These are phyloP conservation scores for Kwoniella pini DNA, from an alignment of 768 basidiomycete species.

Conservation along the genomic window DNA sequence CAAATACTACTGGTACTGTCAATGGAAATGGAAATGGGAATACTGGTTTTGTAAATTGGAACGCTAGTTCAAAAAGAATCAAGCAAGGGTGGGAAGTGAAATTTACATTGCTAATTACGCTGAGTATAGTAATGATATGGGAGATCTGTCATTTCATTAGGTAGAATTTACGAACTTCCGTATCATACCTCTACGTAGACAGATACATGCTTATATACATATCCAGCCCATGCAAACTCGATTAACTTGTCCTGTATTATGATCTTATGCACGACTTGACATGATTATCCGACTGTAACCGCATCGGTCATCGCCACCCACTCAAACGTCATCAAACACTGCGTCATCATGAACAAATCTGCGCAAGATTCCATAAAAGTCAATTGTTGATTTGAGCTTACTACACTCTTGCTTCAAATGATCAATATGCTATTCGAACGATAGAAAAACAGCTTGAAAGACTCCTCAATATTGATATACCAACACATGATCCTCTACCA, in stretches of 20 bases:
- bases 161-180: too few relatives aligned
- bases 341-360: slow-evolving; percentile 1
- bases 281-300: background rate
- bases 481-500: background rate
- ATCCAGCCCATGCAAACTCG: too few relatives aligned
- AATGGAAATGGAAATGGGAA: background rate
- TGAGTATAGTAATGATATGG: background rate
- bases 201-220: too few relatives aligned
- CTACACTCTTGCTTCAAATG: too few relatives aligned
- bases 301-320: slow-evolving; percentile 7
- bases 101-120: background rate
- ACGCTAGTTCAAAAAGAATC: background rate
- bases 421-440: too few relatives aligned
- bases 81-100: background rate
- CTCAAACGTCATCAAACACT: background rate
- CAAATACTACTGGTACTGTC: background rate
- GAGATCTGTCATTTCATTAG: background rate
- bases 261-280: background rate
- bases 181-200: too few relatives aligned
- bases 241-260: too few relatives aligned
- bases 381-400: too few relatives aligned
- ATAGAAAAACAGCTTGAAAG: too few relatives aligned
- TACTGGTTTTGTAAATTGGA: slow-evolving; percentile 10
- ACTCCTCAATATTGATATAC: too few relatives aligned
- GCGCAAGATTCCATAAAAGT: too few relatives aligned